Evolutionary conservation across 2,329 filamentous ascomycete species (phyloP).

Genomic region (Alternaria arborescens): DNA sequence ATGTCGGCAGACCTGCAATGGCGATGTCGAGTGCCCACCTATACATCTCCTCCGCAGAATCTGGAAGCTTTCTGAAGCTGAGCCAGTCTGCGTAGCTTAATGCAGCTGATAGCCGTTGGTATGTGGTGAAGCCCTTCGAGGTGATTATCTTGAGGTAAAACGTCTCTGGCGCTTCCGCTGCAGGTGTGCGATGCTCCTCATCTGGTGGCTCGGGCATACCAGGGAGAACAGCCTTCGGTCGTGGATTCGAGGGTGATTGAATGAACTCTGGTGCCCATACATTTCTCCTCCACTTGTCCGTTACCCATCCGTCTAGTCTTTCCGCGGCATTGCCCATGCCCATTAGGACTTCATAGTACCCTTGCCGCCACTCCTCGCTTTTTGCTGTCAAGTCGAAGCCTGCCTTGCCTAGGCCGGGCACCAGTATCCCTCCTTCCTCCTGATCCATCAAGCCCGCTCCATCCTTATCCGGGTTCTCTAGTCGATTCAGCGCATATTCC

Average conservation of each 20-base stretch:
- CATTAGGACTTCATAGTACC: conserved; percentile 86
- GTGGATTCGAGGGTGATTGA: conserved; percentile 82
- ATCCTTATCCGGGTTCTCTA: conserved; percentile 75
- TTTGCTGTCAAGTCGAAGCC: conserved; percentile 77
- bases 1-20: conserved; percentile 61
- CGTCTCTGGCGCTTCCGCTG: conserved; percentile 72
- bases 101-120: conserved; percentile 82
- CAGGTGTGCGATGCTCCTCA: conserved; percentile 77
- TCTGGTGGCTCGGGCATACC: conserved; percentile 70
- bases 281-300: conserved; percentile 68
- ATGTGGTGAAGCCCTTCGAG: conserved; percentile 78
- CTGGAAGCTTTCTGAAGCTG: conserved; percentile 74
- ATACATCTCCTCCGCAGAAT: conserved; percentile 76
- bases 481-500: conserved; percentile 66
- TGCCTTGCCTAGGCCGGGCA: conserved; percentile 50
- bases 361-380: conserved; percentile 83
- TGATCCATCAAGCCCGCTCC: conserved; percentile 71
- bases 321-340: conserved; percentile 78
- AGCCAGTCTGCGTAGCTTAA: conserved; percentile 86
- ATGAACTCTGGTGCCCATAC: conserved; percentile 78
- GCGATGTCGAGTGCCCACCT: conserved; percentile 80
- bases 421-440: conserved; percentile 58
- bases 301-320: conserved; percentile 80
- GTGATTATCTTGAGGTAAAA: conserved; percentile 85
- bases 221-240: conserved; percentile 75